Evolutionary conservation across 2,329 filamentous ascomycete species (phyloP).

Genomic region (Incumbomyces lentus): DNA sequence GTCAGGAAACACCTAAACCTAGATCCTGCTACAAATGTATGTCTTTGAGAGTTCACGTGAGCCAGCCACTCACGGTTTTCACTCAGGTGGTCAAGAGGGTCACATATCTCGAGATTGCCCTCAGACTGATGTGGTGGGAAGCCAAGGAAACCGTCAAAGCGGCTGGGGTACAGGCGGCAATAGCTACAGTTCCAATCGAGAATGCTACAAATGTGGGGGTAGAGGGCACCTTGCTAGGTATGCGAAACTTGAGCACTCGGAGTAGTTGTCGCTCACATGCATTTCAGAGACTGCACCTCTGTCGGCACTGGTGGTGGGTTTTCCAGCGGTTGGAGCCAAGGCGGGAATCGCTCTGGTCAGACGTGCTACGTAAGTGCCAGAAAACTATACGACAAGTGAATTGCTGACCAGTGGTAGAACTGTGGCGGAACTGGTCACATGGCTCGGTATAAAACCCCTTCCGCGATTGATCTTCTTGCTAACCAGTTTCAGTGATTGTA

Average conservation of each 20-base stretch:
- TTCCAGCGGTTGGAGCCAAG: conserved; percentile 38
- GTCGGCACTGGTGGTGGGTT: conserved; percentile 41
- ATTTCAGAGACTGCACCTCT: conserved; percentile 35
- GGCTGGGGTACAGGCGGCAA: conserved; percentile 40
- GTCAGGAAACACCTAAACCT: conserved; percentile 79
- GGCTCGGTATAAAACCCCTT: conserved; percentile 25
- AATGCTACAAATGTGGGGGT: conserved; percentile 98
- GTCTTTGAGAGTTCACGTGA: conserved; percentile 4
- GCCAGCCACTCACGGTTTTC: conserved; percentile 51
- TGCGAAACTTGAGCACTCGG: conserved; percentile 50
- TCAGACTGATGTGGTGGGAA: conserved; percentile 31
- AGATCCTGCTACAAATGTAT: conserved; percentile 51
- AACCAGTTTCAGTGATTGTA: conserved; percentile 70
- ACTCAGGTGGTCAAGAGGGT: conserved; percentile 61
- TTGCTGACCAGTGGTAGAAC: conserved; percentile 26
- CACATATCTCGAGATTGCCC: conserved; percentile 62
- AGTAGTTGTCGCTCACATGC: conserved; percentile 36
- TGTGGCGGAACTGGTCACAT: conserved; percentile 96
- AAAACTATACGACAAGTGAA: background rate
- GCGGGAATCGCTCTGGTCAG: conserved; percentile 52
- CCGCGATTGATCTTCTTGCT: background rate
- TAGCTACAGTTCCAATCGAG: conserved; percentile 43
- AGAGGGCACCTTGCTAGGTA: conserved; percentile 79
- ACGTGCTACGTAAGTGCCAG: conserved; percentile 66
- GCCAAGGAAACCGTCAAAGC: conserved; percentile 35